phyloP scores from a whole-genome alignment of 495 filamentous ascomycete species.

The Trichodelitschia bisporula region DNA sequence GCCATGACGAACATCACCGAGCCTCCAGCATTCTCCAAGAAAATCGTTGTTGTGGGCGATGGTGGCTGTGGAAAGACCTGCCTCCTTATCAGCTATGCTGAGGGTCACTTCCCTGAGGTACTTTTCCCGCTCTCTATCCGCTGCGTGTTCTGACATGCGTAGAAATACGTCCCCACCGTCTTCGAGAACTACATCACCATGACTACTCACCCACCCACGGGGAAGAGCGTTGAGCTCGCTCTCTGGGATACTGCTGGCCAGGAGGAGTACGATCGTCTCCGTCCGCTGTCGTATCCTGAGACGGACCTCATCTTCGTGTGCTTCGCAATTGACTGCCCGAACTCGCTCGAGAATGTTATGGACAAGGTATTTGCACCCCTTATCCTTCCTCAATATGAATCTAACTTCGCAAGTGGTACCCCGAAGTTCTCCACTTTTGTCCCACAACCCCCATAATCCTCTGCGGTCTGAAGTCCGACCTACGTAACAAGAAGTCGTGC shows the following conservation, averaged over 20 bases:
- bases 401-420: slow-evolving; percentile 58
- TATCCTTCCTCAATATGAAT: slow-evolving; percentile 1
- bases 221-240: slow-evolving; percentile 86
- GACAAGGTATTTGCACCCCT: slow-evolving; percentile 47
- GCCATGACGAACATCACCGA: slow-evolving; percentile 74
- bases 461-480: slow-evolving; percentile 86
- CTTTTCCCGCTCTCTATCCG: too few relatives aligned
- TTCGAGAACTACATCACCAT: slow-evolving; percentile 99
- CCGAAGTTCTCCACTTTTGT: slow-evolving; percentile 96
- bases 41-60: slow-evolving; percentile 95
- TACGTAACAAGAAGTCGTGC: slow-evolving; percentile 79
- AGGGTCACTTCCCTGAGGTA: slow-evolving; percentile 98
- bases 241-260: slow-evolving; percentile 98
- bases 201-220: slow-evolving; percentile 58
- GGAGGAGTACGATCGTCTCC: slow-evolving; percentile 91
- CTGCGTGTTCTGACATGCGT: too few relatives aligned
- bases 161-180: slow-evolving; percentile 99
- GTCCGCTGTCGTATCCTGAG: slow-evolving; percentile 90
- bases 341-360: slow-evolving; percentile 92
- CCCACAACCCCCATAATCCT: slow-evolving; percentile 90
- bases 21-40: slow-evolving; percentile 84
- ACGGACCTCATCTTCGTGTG: slow-evolving; percentile 96
- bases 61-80: slow-evolving; percentile 98
- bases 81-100: slow-evolving; percentile 89
- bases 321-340: slow-evolving; percentile 97